phyloP scores from a whole-genome alignment of 176 grass and related monocot species.

The Zea luxurians region DNA sequence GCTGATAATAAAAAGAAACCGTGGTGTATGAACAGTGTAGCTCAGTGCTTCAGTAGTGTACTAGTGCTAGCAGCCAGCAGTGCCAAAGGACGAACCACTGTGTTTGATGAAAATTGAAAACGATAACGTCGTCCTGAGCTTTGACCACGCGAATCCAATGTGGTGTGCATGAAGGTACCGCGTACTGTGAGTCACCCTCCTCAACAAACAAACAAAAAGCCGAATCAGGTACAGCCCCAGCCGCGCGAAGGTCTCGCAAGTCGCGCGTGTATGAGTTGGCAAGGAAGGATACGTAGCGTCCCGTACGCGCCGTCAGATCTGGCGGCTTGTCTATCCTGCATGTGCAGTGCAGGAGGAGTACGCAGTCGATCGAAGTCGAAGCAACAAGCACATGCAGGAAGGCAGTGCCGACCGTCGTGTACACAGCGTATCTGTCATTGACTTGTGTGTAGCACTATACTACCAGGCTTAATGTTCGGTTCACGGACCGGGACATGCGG shows the following conservation, averaged over 20 bases:
- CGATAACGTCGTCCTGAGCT: background rate
- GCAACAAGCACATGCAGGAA: too few relatives aligned
- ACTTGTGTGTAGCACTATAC: too few relatives aligned
- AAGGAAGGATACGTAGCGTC: conserved; percentile 1
- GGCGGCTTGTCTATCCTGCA: too few relatives aligned
- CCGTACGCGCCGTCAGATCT: background rate
- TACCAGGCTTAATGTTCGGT: background rate
- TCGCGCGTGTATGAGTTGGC: conserved; percentile 4
- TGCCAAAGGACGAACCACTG: background rate
- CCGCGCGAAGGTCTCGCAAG: background rate
- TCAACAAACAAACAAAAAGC: too few relatives aligned
- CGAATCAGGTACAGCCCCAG: background rate
- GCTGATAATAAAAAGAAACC: background rate
- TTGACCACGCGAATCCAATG: conserved; percentile 20
- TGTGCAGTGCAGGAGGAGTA: too few relatives aligned
- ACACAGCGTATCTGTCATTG: too few relatives aligned
- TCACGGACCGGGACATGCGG: background rate
- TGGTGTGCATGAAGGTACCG: background rate
- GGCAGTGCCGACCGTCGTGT: too few relatives aligned
- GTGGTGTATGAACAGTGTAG: background rate
- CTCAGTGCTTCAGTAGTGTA: background rate
- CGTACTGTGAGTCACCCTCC: background rate
- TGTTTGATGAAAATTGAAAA: background rate
- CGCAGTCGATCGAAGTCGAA: too few relatives aligned
- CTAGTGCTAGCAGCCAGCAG: background rate